A percentile compares a stretch with the other conserved stretches of the same genome.
Evolutionary conservation across 2,329 filamentous ascomycete genomes (phyloP).

Genomic region (Dryadomyces quercivorus): DNA sequence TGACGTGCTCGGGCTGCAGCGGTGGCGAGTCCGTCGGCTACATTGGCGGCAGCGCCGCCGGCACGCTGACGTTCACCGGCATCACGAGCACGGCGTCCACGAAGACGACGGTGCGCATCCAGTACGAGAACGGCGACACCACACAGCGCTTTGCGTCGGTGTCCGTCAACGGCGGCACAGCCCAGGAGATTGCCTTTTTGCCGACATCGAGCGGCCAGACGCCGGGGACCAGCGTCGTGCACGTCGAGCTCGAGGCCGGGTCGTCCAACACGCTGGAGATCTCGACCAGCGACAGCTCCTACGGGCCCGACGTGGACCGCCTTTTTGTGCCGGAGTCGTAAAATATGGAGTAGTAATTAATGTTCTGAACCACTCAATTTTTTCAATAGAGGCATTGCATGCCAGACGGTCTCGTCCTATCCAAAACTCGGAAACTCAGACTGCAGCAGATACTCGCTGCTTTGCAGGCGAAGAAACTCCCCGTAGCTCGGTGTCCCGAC

Average conservation of each 20-base stretch:
- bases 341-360: too few species aligned
- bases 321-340: slow-evolving; percentile 32
- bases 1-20: slow-evolving; percentile 41
- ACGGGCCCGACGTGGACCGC: slow-evolving; percentile 40
- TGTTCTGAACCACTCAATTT: too few species aligned
- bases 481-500: too few species aligned
- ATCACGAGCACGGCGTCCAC: slow-evolving; percentile 29
- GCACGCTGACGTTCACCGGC: slow-evolving; percentile 32
- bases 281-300: slow-evolving; percentile 19
- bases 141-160: slow-evolving; percentile 39
- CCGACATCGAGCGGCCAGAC: slow-evolving; percentile 29
- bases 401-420: too few species aligned
- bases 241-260: slow-evolving; percentile 33
- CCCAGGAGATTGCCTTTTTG: slow-evolving; percentile 40
- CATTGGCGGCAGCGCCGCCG: slow-evolving; percentile 33
- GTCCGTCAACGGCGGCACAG: slow-evolving; percentile 37
- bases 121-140: slow-evolving; percentile 43
- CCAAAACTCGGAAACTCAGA: too few species aligned
- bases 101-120: slow-evolving; percentile 38
- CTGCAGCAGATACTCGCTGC: too few species aligned
- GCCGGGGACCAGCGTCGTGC: slow-evolving; percentile 30
- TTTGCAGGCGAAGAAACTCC: too few species aligned
- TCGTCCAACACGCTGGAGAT: slow-evolving; percentile 35
- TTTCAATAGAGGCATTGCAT: too few species aligned
- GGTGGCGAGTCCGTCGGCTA: slow-evolving; percentile 38